phyloP scores from a whole-genome alignment of 108 stramenopile genomes.

The Seminavis robusta region DNA sequence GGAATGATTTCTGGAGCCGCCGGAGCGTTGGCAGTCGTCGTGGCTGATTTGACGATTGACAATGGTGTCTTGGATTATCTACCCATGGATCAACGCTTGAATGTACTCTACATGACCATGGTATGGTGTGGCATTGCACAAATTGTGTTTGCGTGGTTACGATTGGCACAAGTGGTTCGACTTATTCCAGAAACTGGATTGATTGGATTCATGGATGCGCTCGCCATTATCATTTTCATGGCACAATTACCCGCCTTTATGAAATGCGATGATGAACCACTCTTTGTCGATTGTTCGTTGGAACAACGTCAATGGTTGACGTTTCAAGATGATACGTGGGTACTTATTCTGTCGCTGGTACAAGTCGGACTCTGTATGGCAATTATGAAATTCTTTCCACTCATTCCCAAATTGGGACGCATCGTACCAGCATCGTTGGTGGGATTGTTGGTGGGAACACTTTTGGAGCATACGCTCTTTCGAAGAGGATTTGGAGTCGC shows the following conservation, averaged over 20 bases:
- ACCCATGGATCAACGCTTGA: constrained; percentile 27
- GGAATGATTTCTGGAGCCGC: constrained; percentile 63
- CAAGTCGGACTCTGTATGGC: constrained; percentile 40
- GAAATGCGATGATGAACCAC: constrained; percentile 27
- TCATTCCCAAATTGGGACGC: constrained; percentile 30
- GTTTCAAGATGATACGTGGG: constrained; percentile 22
- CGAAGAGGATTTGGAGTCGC: constrained; percentile 28
- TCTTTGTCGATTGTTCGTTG: constrained; percentile 46
- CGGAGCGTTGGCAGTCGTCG: constrained; percentile 65
- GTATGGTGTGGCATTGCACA: constrained; percentile 45
- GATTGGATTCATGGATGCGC: constrained; percentile 58
- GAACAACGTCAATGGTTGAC: constrained; percentile 46
- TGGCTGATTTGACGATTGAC: constrained; percentile 37
- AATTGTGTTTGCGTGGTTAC: constrained; percentile 39
- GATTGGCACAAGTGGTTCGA: constrained; percentile 44
- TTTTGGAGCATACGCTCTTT: constrained; percentile 43
- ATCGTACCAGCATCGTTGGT: constrained; percentile 43
- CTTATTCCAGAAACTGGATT: constrained; percentile 57
- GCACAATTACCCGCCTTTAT: constrained; percentile 50
- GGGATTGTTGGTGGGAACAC: constrained; percentile 46
- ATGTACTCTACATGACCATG: constrained; percentile 54
- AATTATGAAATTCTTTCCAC: constrained; percentile 45
- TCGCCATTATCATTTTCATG: constrained; percentile 56
- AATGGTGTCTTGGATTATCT: constrained; percentile 43
- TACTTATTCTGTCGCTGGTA: constrained; percentile 18